Evolutionary conservation across 768 basidiomycete genomes (phyloP).

Genomic region (Hygrocybe punicea): DNA sequence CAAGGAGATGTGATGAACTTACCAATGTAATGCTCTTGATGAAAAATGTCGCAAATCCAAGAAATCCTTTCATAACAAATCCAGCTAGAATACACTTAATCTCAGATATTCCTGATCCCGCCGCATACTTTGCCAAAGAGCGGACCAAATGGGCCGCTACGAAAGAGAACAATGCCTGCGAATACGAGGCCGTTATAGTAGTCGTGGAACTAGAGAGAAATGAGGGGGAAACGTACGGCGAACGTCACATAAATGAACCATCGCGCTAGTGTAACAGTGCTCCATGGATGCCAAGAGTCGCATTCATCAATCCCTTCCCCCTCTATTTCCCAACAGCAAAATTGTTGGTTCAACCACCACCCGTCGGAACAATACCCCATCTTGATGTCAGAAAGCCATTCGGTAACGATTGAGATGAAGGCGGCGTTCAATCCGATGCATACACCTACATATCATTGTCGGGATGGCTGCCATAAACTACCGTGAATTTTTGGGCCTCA

Average conservation of each 20-base stretch:
- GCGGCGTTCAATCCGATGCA: slow-evolving; percentile 94
- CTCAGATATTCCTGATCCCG: slow-evolving; percentile 97
- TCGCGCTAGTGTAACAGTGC: slow-evolving; percentile 60
- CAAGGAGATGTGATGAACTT: slow-evolving; percentile 25
- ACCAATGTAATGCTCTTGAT: slow-evolving; percentile 95
- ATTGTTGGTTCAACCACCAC: slow-evolving; percentile 98
- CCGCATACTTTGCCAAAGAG: slow-evolving; percentile 88
- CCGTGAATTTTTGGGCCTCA: slow-evolving; percentile 38
- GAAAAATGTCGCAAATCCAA: slow-evolving; percentile 83
- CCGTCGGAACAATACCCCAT: slow-evolving; percentile 95
- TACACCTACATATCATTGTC: slow-evolving; percentile 52
- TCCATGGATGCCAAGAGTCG: slow-evolving; percentile 91
- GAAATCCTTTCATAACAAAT: slow-evolving; percentile 94
- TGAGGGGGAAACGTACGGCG: slow-evolving; percentile 58
- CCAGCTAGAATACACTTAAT: slow-evolving; percentile 98
- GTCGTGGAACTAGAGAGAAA: background rate
- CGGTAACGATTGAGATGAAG: slow-evolving; percentile 89
- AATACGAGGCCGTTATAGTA: background rate
- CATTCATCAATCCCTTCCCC: slow-evolving; percentile 72
- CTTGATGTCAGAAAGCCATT: slow-evolving; percentile 97
- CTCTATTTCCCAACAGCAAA: slow-evolving; percentile 98
- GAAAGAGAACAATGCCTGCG: slow-evolving; percentile 78
- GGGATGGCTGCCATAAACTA: background rate
- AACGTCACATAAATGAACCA: slow-evolving; percentile 87
- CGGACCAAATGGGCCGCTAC: slow-evolving; percentile 85